phyloP scores from a whole-genome alignment of 441 rosid genomes.

The Populus hybrid region DNA sequence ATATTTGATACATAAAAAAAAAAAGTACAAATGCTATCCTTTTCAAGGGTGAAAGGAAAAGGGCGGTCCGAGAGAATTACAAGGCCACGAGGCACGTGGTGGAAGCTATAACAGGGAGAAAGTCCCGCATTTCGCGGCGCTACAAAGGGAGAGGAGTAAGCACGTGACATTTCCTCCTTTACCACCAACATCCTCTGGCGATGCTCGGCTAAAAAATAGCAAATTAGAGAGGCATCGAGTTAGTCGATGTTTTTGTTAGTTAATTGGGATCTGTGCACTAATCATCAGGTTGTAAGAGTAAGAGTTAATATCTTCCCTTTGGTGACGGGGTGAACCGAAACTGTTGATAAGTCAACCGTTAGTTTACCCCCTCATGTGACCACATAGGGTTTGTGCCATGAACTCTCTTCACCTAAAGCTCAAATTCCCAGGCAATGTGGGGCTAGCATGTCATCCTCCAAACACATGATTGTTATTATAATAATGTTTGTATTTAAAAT shows the following conservation, averaged over 20 bases:
- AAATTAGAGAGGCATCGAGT: background rate
- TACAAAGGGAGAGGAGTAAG: constrained; percentile 13
- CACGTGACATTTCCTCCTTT: constrained; percentile 43
- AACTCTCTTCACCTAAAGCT: background rate
- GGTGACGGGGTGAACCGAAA: constrained; percentile 18
- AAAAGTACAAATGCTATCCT: background rate
- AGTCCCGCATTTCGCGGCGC: constrained; percentile 44
- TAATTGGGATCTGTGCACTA: constrained; percentile 53
- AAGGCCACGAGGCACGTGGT: constrained; percentile 33
- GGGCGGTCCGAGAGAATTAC: background rate
- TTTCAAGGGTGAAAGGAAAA: background rate
- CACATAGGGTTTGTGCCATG: no score
- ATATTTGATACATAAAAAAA: background rate
- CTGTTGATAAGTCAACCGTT: constrained; percentile 23
- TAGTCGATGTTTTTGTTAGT: background rate
- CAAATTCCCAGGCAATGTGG: no score
- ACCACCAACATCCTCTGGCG: constrained; percentile 35
- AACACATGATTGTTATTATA: no score
- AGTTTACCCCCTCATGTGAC: constrained; percentile 6
- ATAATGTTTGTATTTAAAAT: no score
- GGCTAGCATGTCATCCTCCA: no score
- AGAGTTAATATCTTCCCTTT: background rate
- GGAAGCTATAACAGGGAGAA: constrained; percentile 4
- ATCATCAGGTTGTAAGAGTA: constrained; percentile 36
- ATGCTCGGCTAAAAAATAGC: background rate